A percentile compares a stretch with the other conserved stretches of the same genome.
Conservation (phyloP, 305 asterid species). For the Lippia alba region DNA sequence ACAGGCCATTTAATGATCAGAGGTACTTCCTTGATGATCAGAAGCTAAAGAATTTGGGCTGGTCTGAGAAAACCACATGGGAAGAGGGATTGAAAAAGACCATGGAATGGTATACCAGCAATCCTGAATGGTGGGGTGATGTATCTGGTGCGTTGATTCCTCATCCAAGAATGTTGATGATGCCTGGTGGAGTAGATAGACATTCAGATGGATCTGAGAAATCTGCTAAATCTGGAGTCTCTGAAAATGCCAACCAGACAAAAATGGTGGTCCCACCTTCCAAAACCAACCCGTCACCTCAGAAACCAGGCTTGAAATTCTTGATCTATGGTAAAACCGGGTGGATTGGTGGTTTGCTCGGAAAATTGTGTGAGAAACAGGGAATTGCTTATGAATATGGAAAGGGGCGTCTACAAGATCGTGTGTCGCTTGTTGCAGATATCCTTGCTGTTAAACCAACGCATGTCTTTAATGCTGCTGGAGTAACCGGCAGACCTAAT, state of each 20-base stretch:
- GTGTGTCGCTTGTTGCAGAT: constrained; percentile 61
- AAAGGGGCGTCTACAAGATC: constrained; percentile 71
- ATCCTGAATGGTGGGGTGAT: constrained; percentile 80
- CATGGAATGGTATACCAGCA: constrained; percentile 65
- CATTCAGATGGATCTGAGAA: constrained; percentile 45
- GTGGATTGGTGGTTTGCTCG: constrained; percentile 80
- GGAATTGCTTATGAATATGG: constrained; percentile 72
- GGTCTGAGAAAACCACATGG: constrained; percentile 67
- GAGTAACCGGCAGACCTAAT: constrained; percentile 81
- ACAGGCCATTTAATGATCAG: constrained; percentile 75
- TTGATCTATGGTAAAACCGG: constrained; percentile 79
- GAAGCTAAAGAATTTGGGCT: constrained; percentile 68
- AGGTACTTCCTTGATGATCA: constrained; percentile 73
- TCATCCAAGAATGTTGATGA: constrained; percentile 76
- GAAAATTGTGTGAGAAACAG: constrained; percentile 71
- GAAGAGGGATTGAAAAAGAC: constrained; percentile 68
- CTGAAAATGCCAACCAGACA: constrained; percentile 31
- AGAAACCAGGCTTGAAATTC: constrained; percentile 55
- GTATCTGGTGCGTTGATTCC: constrained; percentile 74
- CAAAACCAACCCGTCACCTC: constrained; percentile 33
- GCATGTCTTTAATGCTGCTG: constrained; percentile 83
- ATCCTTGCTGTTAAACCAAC: constrained; percentile 68
- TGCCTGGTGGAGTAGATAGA: constrained; percentile 65
- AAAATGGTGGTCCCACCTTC: constrained; percentile 36
- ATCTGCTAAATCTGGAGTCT: constrained; percentile 24